Percentiles rank a stretch among this genome's conserved stretches.
These are phyloP conservation scores for Pestalotiopsis sp. DNA, from an alignment of 2,329 filamentous ascomycete species.

Conservation along the genomic window DNA sequence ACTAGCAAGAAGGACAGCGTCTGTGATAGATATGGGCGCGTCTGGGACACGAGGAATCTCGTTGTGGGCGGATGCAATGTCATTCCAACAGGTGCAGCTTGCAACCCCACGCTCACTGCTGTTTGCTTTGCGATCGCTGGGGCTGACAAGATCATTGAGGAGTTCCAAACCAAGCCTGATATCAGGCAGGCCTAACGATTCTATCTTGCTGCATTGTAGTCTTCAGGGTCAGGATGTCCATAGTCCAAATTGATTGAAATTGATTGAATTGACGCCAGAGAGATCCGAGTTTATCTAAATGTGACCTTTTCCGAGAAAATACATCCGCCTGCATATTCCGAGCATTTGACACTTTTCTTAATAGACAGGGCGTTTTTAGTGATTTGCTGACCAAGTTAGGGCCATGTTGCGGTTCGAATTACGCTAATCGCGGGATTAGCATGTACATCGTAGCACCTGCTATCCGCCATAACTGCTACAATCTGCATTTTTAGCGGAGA, in stretches of 20 bases:
- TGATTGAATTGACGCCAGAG: neutral
- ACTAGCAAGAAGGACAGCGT: slow-evolving; percentile 16
- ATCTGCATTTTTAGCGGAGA: too few relatives aligned
- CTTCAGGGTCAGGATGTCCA: neutral
- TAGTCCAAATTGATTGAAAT: neutral
- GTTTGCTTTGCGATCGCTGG: slow-evolving; percentile 24
- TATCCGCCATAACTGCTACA: too few relatives aligned
- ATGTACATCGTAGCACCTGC: too few relatives aligned
- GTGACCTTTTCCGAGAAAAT: neutral
- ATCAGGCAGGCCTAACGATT: neutral
- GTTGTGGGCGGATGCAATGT: slow-evolving; percentile 26
- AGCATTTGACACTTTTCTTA: too few relatives aligned
- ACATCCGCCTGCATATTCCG: too few relatives aligned
- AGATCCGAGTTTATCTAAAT: neutral
- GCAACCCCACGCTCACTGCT: slow-evolving; percentile 27
- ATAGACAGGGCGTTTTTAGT: too few relatives aligned
- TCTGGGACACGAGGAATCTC: slow-evolving; percentile 24
- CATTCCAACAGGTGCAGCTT: slow-evolving; percentile 22
- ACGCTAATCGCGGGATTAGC: too few relatives aligned
- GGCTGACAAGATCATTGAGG: slow-evolving; percentile 13
- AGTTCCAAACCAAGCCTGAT: neutral
- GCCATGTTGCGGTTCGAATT: too few relatives aligned
- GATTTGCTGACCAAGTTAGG: too few relatives aligned
- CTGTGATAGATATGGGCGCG: slow-evolving; percentile 19
- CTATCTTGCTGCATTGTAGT: neutral